These are phyloP conservation scores for Hyparrhenia diplandra DNA, from an alignment of 176 grass and related monocot genomes.

Conservation along the genomic window DNA sequence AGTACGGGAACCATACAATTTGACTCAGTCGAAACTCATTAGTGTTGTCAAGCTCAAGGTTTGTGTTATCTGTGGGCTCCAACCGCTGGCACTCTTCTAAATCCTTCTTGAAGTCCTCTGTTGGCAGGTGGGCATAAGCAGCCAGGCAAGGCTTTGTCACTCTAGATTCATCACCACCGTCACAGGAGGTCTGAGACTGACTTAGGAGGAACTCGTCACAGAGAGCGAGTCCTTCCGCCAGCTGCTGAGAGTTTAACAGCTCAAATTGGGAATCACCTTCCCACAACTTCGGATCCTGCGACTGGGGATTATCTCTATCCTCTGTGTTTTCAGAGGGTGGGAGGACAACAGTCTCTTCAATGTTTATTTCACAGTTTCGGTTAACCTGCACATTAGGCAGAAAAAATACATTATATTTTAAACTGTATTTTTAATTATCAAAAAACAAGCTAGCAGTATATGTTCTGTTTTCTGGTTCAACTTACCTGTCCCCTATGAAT, in stretches of 20 bases:
- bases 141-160: conserved; percentile 35
- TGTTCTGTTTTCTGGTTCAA: not conserved
- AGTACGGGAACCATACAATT: conserved; percentile 49
- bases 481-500: not conserved
- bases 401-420: not conserved
- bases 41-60: conserved; percentile 42
- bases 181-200: conserved; percentile 71
- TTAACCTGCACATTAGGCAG: conserved; percentile 32
- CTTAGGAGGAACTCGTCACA: conserved; percentile 89
- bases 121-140: conserved; percentile 57
- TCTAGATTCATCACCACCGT: conserved; percentile 41
- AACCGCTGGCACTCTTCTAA: conserved; percentile 65
- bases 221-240: conserved; percentile 64
- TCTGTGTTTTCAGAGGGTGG: conserved; percentile 39
- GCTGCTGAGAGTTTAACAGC: conserved; percentile 72
- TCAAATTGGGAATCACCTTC: conserved; percentile 72
- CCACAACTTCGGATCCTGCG: conserved; percentile 68
- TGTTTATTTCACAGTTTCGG: conserved; percentile 30
- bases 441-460: not conserved
- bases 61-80: conserved; percentile 24
- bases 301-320: conserved; percentile 38
- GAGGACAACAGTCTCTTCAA: conserved; percentile 31
- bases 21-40: conserved; percentile 77
- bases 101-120: conserved; percentile 80
- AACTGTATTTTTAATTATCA: not conserved